Evolutionary conservation across 139 green algal species (phyloP), one percentile per base, ranked within the genome.

Genomic region (Nannochloris sp.): DNA sequence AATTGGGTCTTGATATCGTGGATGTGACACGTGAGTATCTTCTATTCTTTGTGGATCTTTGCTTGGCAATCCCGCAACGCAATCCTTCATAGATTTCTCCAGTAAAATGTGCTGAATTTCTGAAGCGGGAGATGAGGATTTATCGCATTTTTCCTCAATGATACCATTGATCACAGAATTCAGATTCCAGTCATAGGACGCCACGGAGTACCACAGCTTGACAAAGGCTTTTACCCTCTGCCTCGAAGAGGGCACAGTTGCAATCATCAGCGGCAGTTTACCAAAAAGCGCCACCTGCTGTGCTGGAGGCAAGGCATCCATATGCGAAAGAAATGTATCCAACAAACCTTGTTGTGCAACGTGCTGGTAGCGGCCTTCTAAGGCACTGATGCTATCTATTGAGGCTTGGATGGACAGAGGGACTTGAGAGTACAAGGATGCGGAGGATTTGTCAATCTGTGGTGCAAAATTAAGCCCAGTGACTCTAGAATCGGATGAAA

Each of bases 281-380:
- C 44, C 44, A 37, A 76, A 76, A 19, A 76, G 63, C 19, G 27
- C 19, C 19, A 59, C 63, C 48, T 67, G 70, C 49, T 76, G 64
- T 48, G 64, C 48, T 29, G 58, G 23, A 1, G 70, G 70, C 40
- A 76, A 40, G 18, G 60, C 36, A 8, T 29, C 40, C 46, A 76
- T 31, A 58, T 61, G 29, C 11, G 36, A 46, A 27, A 72, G 49
- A 40, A 72, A 64, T 51, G 69, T 50, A n/a, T 23, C 29, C 12
- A 72, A 50, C 44, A 76, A 36, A 36, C 10, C 25, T 48, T 37
- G 31, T 12, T 60, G 64, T 44, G 54, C 34, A 10, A 46, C 51
- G 37, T 21, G 24, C 29, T 18, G 25, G 18, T 48, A 21, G 36
- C 53, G 18, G 16, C 16, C 23, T 50, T 46, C 40, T 8, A 59